A percentile compares a stretch with the other conserved stretches of the same genome.
phyloP scores from a whole-genome alignment of 2,329 filamentous ascomycete species.

The Penicillium sp. region DNA sequence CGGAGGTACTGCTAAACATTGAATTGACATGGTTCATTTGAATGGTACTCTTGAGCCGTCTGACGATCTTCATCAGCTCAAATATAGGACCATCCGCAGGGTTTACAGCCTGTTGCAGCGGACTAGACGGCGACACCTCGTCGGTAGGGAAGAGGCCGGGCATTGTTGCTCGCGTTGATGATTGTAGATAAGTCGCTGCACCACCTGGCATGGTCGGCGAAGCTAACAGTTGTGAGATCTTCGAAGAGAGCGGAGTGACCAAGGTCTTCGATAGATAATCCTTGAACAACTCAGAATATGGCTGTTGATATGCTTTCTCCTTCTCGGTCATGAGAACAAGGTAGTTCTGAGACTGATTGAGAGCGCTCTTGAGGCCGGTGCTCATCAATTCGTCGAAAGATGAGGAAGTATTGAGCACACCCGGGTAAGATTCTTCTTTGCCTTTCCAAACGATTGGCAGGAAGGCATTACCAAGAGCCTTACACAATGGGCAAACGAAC shows the following conservation, averaged over 20 bases:
- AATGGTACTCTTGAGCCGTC: conserved; percentile 60
- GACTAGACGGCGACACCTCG: conserved; percentile 33
- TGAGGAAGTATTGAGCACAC: conserved; percentile 64
- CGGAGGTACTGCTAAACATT: conserved; percentile 49
- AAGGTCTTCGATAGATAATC: conserved; percentile 57
- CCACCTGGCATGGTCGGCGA: conserved; percentile 31
- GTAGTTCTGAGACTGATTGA: conserved; percentile 55
- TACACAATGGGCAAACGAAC: conserved; percentile 95
- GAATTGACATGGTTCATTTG: conserved; percentile 55
- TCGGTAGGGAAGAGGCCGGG: conserved; percentile 46
- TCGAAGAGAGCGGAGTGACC: conserved; percentile 54
- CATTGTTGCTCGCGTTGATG: conserved; percentile 37
- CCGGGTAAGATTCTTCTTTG: conserved; percentile 81
- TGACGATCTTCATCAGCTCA: conserved; percentile 61
- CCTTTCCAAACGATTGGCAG: conserved; percentile 94
- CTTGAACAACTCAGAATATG: conserved; percentile 54
- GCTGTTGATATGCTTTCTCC: conserved; percentile 36
- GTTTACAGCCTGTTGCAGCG: conserved; percentile 35
- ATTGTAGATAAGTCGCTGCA: conserved; percentile 31
- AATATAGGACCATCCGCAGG: conserved; percentile 40
- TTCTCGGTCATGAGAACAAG: conserved; percentile 43
- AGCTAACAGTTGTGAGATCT: conserved; percentile 39
- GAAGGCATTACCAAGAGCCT: conserved; percentile 93
- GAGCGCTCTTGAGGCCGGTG: conserved; percentile 56
- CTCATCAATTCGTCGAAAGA: conserved; percentile 73